Evolutionary conservation across 1,284 basidiomycete genomes (phyloP).

Genomic region (Apiotrichum siamense): DNA sequence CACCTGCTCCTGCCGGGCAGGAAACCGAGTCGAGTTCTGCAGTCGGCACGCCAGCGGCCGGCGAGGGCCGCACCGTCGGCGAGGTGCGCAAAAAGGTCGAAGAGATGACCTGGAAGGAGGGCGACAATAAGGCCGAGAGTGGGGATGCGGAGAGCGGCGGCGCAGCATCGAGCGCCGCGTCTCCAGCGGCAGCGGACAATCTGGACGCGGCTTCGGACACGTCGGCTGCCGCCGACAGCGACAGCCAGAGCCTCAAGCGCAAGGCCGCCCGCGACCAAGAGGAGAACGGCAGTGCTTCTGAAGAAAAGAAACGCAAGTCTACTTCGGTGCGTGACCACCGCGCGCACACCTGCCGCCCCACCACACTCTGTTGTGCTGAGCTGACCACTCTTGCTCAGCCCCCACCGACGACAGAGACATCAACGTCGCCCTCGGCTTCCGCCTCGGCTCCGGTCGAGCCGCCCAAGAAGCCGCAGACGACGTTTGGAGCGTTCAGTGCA

Average conservation of each 20-base stretch:
- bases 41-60: background rate
- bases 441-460: constrained; percentile 9
- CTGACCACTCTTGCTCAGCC: background rate
- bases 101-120: constrained; percentile 39
- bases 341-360: background rate
- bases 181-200: constrained; percentile 4
- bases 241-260: constrained; percentile 29
- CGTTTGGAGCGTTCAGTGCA: constrained; percentile 56
- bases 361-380: background rate
- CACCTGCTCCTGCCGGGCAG: background rate
- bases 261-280: constrained; percentile 34
- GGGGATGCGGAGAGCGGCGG: background rate
- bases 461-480: constrained; percentile 30
- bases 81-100: constrained; percentile 44
- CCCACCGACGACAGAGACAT: background rate
- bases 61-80: constrained; percentile 27
- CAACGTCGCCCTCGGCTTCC: background rate
- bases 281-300: constrained; percentile 21
- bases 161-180: constrained; percentile 2
- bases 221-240: constrained; percentile 13
- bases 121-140: constrained; percentile 15
- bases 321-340: constrained; percentile 13
- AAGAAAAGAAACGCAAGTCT: constrained; percentile 20
- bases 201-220: constrained; percentile 8
- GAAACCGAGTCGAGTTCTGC: background rate